Conservation (phyloP, 1,139 yeast species). For the Taiozyma sp. region DNA sequence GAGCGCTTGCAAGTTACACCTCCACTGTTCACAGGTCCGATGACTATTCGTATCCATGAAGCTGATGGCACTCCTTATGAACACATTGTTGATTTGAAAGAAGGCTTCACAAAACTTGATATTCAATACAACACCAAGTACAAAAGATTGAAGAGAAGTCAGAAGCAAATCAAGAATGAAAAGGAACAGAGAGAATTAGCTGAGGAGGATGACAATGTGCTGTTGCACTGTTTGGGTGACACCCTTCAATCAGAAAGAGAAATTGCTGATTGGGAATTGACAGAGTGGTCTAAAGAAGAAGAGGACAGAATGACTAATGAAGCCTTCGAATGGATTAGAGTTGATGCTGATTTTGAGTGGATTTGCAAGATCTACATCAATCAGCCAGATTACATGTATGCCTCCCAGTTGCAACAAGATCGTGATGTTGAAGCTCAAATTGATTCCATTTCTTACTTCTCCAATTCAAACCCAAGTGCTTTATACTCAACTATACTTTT, state of each 20-base stretch:
- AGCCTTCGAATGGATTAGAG: slow-evolving; percentile 96
- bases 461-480: slow-evolving; percentile 41
- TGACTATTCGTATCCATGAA: slow-evolving; percentile 95
- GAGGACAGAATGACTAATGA: slow-evolving; percentile 70
- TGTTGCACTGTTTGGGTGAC: slow-evolving; percentile 70
- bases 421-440: slow-evolving; percentile 94
- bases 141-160: slow-evolving; percentile 65
- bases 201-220: slow-evolving; percentile 37
- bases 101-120: slow-evolving; percentile 79
- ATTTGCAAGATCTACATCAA: slow-evolving; percentile 74
- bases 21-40: slow-evolving; percentile 79
- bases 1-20: slow-evolving; percentile 27
- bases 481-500: slow-evolving; percentile 75
- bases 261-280: slow-evolving; percentile 64
- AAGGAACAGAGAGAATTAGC: slow-evolving; percentile 27
- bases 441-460: slow-evolving; percentile 77
- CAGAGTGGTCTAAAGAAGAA: slow-evolving; percentile 69
- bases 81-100: slow-evolving; percentile 90
- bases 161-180: slow-evolving; percentile 40
- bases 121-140: slow-evolving; percentile 93
- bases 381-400: slow-evolving; percentile 94
- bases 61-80: slow-evolving; percentile 99
- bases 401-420: slow-evolving; percentile 90
- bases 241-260: slow-evolving; percentile 60
- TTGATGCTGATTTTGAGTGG: slow-evolving; percentile 98